A percentile compares a stretch with the other conserved stretches of the same genome.
Conservation (phyloP, 2,329 filamentous ascomycete species). For the Erysiphe pulchra region DNA sequence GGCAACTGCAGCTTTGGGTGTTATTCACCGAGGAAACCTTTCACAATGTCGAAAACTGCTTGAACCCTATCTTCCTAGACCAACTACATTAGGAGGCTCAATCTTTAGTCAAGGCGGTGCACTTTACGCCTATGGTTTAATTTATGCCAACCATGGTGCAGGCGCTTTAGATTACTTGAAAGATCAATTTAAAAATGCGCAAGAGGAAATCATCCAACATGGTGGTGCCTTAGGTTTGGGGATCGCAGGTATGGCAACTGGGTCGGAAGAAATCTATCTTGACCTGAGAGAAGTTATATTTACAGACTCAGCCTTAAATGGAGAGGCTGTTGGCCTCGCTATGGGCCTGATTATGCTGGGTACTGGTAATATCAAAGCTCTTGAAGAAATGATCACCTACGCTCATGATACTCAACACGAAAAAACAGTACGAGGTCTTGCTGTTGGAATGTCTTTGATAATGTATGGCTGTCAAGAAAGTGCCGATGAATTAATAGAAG, state of each 20-base stretch:
- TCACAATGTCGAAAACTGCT: slow-evolving; percentile 80
- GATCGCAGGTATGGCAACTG: slow-evolving; percentile 93
- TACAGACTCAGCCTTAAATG: slow-evolving; percentile 84
- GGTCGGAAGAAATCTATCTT: slow-evolving; percentile 72
- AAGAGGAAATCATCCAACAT: slow-evolving; percentile 88
- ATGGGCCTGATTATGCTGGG: slow-evolving; percentile 98
- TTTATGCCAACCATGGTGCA: slow-evolving; percentile 91
- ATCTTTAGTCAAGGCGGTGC: slow-evolving; percentile 92
- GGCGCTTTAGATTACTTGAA: slow-evolving; percentile 64
- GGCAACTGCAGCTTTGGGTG: slow-evolving; percentile 80
- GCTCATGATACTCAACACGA: slow-evolving; percentile 96
- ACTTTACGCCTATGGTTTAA: slow-evolving; percentile 80
- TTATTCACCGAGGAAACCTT: slow-evolving; percentile 88
- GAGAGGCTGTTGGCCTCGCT: slow-evolving; percentile 79
- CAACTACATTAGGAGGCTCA: slow-evolving; percentile 53
- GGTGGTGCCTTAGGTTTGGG: slow-evolving; percentile 85
- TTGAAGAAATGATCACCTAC: slow-evolving; percentile 95
- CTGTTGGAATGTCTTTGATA: slow-evolving; percentile 90
- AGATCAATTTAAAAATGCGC: slow-evolving; percentile 45
- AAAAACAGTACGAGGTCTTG: slow-evolving; percentile 90
- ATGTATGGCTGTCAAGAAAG: slow-evolving; percentile 94
- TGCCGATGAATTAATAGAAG: slow-evolving; percentile 83
- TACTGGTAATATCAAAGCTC: slow-evolving; percentile 77
- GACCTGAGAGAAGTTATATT: slow-evolving; percentile 75
- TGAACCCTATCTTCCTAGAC: slow-evolving; percentile 75